Percentiles rank a stretch among this genome's conserved stretches.
Evolutionary conservation across 192 early-diverging fungal species (phyloP).

Genomic region (Coemansia sp.): DNA sequence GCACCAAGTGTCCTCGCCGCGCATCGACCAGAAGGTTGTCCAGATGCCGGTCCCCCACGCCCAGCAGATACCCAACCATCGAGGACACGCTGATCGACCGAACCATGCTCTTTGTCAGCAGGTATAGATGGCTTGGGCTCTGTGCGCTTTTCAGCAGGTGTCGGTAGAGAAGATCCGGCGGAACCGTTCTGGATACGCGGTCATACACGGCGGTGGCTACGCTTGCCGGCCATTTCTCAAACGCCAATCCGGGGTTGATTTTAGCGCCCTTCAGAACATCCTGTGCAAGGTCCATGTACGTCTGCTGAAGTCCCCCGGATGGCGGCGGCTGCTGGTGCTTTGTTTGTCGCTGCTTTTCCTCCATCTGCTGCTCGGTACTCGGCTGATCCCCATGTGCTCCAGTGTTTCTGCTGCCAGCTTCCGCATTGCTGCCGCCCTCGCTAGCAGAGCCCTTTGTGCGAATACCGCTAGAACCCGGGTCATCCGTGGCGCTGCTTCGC

Average conservation of each 20-base stretch:
- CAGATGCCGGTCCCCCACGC: slow-evolving; percentile 73
- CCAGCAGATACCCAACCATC: slow-evolving; percentile 65
- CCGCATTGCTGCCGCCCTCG: background rate
- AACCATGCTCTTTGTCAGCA: slow-evolving; percentile 15
- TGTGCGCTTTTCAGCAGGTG: slow-evolving; percentile 14
- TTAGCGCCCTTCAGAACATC: slow-evolving; percentile 2
- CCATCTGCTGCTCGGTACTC: background rate
- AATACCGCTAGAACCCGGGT: background rate
- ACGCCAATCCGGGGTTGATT: slow-evolving; percentile 1
- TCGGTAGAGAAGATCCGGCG: slow-evolving; percentile 18
- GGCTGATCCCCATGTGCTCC: background rate
- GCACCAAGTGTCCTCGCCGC: slow-evolving; percentile 57
- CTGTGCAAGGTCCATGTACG: slow-evolving; percentile 15
- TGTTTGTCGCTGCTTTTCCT: background rate
- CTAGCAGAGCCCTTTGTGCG: background rate
- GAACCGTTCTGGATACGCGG: slow-evolving; percentile 8
- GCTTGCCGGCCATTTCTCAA: slow-evolving; percentile 23
- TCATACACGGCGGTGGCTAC: slow-evolving; percentile 17
- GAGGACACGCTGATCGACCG: slow-evolving; percentile 57
- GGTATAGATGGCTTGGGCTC: slow-evolving; percentile 20
- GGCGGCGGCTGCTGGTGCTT: background rate
- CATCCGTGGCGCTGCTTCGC: background rate
- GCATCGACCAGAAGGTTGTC: slow-evolving; percentile 69
- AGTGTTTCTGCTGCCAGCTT: background rate
- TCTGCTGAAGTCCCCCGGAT: slow-evolving; percentile 17